Percentiles rank a stretch among this genome's conserved stretches.
Evolutionary conservation across 768 basidiomycete genomes (phyloP).

Genomic region (Amyloporia xantha): DNA sequence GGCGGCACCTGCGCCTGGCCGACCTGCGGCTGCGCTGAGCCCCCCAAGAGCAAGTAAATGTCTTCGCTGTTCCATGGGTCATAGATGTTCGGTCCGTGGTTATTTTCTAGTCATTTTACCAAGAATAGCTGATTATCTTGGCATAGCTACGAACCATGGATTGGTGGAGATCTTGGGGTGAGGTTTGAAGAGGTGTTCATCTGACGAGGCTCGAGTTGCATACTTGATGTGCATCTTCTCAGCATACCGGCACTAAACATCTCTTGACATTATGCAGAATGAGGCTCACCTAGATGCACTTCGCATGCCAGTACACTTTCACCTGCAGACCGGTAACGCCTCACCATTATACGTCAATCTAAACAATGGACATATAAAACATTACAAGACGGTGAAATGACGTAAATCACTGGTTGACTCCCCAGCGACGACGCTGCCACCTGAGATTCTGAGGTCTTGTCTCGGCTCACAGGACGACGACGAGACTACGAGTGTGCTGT

Average conservation of each 20-base stretch:
- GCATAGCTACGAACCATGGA: background rate
- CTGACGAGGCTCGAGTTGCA: background rate
- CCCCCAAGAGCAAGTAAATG: slow-evolving; percentile 3
- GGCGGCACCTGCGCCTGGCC: slow-evolving; percentile 2
- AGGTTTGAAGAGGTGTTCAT: background rate
- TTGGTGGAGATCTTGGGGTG: background rate
- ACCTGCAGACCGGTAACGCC: too few relatives aligned
- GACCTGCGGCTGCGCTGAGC: slow-evolving; percentile 3
- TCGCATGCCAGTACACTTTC: too few relatives aligned
- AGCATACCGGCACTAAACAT: background rate
- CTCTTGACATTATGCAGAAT: background rate
- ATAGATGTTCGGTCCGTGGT: background rate
- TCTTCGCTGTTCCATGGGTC: background rate
- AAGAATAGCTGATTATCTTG: background rate
- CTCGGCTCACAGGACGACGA: too few relatives aligned
- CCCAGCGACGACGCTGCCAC: too few relatives aligned
- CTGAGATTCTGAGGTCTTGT: too few relatives aligned
- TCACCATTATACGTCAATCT: too few relatives aligned
- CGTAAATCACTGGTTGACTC: too few relatives aligned
- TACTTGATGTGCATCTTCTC: background rate
- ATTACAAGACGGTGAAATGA: too few relatives aligned
- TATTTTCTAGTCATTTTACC: too few relatives aligned
- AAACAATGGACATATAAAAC: too few relatives aligned
- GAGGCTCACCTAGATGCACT: too few relatives aligned
- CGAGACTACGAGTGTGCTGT: too few relatives aligned